Base-by-base conservation (phyloP, 495 filamentous ascomycete species). In the Tuber aestivum region DNA sequence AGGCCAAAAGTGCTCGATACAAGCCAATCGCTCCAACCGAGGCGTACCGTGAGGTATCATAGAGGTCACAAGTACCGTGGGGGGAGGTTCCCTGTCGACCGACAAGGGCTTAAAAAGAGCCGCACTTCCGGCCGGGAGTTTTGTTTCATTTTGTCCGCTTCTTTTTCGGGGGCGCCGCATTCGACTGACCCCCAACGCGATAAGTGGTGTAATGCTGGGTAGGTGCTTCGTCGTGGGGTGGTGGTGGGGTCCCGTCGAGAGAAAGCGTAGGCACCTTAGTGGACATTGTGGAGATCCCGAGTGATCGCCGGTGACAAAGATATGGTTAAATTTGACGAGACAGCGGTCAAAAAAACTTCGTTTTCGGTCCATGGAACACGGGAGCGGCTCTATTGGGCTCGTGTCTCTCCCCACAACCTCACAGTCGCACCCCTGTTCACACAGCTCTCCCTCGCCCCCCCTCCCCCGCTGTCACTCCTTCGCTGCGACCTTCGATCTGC, bases 21-120 rank as follows among this genome's bases (percentile, higher is more conserved):
- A 65, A 65, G 20, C 50, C 14, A 35, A 35, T 4, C 56, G 27
- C 32, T 27, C 14, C 3, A 32, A 35, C 32, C 12, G 27, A 65
- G 27, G 12, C 16, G 16, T 27, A 35, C 27, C 7, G 14, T 9
- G n/a, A 61, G 12, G n/a, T 12, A 18, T 65, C 56, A 35, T 14
- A 14, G 56, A 14, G 27, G 12, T 0, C 14, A 65, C 56, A 65
- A 35, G 16, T 4, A 35, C 32, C 16, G 27, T 27, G 50, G 16
- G 27, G 12, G 56, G 56, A 14, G 27, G 32, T 35, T 20, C 56
- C 14, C 32, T 65, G 27, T 35, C 12, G 56, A 56, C 32, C 27
- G 27, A 65, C 56, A 65, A 65, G 56, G 56, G 56, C 56, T 65
- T 65, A 65, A 65, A 65, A 32, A 65, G 56, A 65, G 56, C 56